Base-by-base conservation (phyloP, 345 rosid species). In the Eutrema yunnanense region DNA sequence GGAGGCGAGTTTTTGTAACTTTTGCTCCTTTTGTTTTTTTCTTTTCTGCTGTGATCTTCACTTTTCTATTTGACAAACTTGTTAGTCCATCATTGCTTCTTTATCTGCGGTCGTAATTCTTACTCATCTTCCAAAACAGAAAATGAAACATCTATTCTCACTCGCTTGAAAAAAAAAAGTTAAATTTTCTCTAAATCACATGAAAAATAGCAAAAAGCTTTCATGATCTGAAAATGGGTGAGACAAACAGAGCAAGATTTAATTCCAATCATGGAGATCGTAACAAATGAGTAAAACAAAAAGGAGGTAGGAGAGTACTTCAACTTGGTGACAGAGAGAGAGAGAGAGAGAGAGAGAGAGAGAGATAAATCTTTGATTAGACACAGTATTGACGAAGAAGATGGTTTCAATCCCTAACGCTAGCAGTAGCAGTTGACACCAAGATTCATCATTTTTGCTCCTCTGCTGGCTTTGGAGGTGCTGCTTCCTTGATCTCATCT, bases 401-500 rank as follows among this genome's bases (percentile, higher is more conserved):
- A 52, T 52, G 56, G 22, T 71, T 60, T 60, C 46, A 71, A 49
- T 52, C 42, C 62, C 63, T 52, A 62, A 62, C 54, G 36, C 59
- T 42, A 67, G 42, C n/a, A 40, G 59, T n/a, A 70, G 49, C 47
- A 40, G 30, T 67, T 65, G 12, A 50, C 10, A 40, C 38, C 49
- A 48, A 37, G 50, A 49, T 29, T 43, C 58, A 65, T 82, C 82
- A 84, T 80, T 79, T 85, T 77, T 86, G 78, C 50, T 86, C 83
- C 26, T 85, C 92, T 5, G 79, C 73, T 14, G 83, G 80, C 78
- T 88, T 92, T 10, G 98, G 50, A 12, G 92, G 84, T 10, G 75
- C 44, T 62, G 69, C 54, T 81, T 92, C 92, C 81, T 89, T 92
- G 54, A 88, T 86, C 80, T 92, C 96, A 40, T 92, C 95, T 1